Evolutionary conservation across 768 basidiomycete genomes (phyloP).

Genomic region (Mrakia frigida): DNA sequence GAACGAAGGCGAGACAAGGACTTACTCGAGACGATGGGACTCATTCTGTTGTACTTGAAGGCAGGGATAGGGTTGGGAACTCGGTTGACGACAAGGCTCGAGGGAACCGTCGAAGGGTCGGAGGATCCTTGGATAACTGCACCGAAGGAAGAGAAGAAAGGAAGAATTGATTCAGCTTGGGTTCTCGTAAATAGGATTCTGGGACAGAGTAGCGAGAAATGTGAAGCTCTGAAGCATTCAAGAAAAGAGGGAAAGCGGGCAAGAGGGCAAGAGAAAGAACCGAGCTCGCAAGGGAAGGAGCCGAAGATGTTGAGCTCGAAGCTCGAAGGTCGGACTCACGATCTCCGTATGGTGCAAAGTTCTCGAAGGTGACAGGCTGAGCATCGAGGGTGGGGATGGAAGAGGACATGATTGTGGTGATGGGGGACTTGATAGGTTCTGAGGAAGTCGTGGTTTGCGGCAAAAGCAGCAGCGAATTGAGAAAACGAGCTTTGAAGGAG

Average conservation of each 20-base stretch:
- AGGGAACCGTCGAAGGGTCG: constrained; percentile 2
- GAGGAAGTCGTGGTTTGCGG: not conserved
- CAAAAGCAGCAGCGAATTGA: not conserved
- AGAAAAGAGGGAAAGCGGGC: not conserved
- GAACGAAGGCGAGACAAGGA: not conserved
- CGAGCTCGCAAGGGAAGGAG: not conserved
- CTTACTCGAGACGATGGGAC: constrained; percentile 9
- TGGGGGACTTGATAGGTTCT: no score
- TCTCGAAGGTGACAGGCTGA: constrained; percentile 16
- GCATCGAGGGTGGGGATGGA: not conserved
- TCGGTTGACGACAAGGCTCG: constrained; percentile 4
- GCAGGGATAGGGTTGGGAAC: constrained; percentile 14
- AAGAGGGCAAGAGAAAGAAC: not conserved
- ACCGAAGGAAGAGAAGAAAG: not conserved
- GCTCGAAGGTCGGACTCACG: not conserved
- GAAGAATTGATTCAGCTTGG: not conserved
- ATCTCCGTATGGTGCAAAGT: constrained; percentile 9
- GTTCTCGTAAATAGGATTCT: not conserved
- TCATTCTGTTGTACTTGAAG: constrained; percentile 16
- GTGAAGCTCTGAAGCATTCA: no score
- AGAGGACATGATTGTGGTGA: not conserved
- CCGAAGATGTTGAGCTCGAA: not conserved
- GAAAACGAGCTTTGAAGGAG: not conserved
- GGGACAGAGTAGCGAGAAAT: not conserved
- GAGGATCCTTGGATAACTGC: constrained; percentile 21